Percentiles rank a stretch among this genome's conserved stretches.
These are phyloP conservation scores for Capsicum chinense DNA, from an alignment of 257 asterid genomes.

Conservation along the genomic window DNA sequence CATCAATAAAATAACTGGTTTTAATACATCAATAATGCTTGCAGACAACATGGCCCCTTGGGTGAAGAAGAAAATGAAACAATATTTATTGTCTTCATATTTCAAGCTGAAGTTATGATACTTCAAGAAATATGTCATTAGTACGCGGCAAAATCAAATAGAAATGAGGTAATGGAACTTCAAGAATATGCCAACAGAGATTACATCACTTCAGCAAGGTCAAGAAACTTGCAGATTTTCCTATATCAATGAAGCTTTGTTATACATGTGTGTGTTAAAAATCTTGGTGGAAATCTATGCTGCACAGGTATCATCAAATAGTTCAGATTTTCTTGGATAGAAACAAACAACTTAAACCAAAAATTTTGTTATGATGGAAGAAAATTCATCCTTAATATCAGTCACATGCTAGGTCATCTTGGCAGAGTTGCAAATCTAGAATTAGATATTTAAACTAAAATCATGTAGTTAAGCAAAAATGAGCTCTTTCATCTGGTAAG, in stretches of 20 bases:
- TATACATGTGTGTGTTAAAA: too few relatives aligned
- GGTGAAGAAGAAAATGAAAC: constrained; percentile 19
- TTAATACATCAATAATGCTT: constrained; percentile 7
- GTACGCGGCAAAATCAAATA: neutral
- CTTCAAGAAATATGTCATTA: neutral
- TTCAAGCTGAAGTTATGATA: neutral
- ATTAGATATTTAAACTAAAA: neutral
- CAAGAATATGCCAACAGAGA: neutral
- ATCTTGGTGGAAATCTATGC: neutral
- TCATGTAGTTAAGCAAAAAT: neutral
- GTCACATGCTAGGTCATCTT: constrained; percentile 5
- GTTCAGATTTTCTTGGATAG: neutral
- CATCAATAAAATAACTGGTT: too few relatives aligned
- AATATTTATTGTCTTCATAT: neutral
- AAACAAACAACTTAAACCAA: neutral
- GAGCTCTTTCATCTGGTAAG: neutral
- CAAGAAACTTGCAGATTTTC: neutral
- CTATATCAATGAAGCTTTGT: constrained; percentile 1
- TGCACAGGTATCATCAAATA: neutral
- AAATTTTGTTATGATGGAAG: neutral
- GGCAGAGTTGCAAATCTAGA: neutral
- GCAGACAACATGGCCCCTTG: neutral
- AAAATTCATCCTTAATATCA: neutral
- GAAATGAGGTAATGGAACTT: neutral
- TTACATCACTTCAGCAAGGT: neutral